A percentile compares a stretch with the other conserved stretches of the same genome.
Conservation (phyloP, 345 rosid species). For the Sonneratia alba region DNA sequence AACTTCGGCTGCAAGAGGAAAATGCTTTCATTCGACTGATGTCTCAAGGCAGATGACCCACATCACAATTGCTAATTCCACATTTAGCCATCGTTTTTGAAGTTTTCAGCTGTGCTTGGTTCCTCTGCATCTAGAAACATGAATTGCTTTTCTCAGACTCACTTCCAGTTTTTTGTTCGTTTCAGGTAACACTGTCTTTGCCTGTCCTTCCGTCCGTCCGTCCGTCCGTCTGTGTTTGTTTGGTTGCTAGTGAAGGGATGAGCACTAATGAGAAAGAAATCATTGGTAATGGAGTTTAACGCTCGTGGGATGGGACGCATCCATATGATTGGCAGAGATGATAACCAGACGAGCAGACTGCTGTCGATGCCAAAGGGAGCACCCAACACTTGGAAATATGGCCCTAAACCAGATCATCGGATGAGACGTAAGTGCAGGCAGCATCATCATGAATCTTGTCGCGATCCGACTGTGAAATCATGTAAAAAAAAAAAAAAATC, state of each 20-base stretch:
- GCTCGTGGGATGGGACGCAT: background rate
- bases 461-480: background rate
- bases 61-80: too few species aligned
- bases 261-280: background rate
- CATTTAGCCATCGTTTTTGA: too few species aligned
- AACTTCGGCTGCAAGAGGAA: too few species aligned
- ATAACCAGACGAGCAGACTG: constrained; percentile 7
- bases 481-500: background rate
- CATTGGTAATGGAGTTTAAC: background rate
- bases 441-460: background rate
- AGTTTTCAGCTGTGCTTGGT: too few species aligned
- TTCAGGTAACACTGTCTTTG: too few species aligned
- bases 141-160: background rate
- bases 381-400: background rate
- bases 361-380: constrained; percentile 9
- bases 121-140: background rate
- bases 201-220: too few species aligned
- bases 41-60: too few species aligned
- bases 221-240: background rate
- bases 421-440: background rate
- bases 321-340: constrained; percentile 8
- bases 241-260: background rate
- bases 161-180: background rate
- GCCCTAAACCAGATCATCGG: background rate
- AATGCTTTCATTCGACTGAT: too few species aligned